Evolutionary conservation across 495 filamentous ascomycete species (phyloP).

Genomic region (Penicillium canariense): DNA sequence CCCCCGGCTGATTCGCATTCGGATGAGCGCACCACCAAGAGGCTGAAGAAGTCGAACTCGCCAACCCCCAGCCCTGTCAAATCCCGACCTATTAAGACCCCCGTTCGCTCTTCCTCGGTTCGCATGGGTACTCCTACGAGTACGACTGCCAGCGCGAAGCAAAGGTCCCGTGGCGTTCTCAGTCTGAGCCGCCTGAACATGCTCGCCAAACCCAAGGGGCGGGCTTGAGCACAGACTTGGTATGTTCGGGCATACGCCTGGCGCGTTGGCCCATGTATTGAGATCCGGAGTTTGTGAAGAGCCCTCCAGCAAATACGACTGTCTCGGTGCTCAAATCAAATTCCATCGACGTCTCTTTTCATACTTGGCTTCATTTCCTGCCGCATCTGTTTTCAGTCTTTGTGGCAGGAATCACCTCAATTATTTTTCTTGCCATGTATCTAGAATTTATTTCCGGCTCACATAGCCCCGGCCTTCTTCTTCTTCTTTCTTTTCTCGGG

Average conservation of each 20-base stretch:
- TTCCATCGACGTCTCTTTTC: conserved; percentile 2
- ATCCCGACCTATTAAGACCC: conserved; percentile 31
- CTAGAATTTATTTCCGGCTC: conserved; percentile 12
- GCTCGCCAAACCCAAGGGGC: conserved; percentile 50
- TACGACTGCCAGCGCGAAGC: conserved; percentile 24
- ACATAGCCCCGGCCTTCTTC: no score
- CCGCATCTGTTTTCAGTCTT: neutral
- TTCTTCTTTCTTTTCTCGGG: conserved; percentile 1
- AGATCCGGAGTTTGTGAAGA: neutral
- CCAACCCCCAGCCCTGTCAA: conserved; percentile 41
- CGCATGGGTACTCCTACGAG: conserved; percentile 35
- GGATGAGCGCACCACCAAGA: conserved; percentile 44
- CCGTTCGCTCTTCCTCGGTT: conserved; percentile 31
- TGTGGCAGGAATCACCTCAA: neutral
- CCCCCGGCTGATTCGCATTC: conserved; percentile 32
- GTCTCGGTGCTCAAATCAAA: neutral
- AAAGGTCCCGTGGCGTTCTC: conserved; percentile 37
- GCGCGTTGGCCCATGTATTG: conserved; percentile 10
- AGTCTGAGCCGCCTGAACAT: conserved; percentile 51
- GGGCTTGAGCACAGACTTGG: conserved; percentile 18
- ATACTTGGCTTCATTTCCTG: neutral
- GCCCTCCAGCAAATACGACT: neutral
- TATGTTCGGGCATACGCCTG: conserved; percentile 7
- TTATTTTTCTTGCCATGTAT: conserved; percentile 17
- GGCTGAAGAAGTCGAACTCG: conserved; percentile 38